Percentiles rank a stretch among this genome's conserved stretches.
Evolutionary conservation across 2,329 filamentous ascomycete genomes (phyloP).

Genomic region (Phyllosticta citrichinensis): DNA sequence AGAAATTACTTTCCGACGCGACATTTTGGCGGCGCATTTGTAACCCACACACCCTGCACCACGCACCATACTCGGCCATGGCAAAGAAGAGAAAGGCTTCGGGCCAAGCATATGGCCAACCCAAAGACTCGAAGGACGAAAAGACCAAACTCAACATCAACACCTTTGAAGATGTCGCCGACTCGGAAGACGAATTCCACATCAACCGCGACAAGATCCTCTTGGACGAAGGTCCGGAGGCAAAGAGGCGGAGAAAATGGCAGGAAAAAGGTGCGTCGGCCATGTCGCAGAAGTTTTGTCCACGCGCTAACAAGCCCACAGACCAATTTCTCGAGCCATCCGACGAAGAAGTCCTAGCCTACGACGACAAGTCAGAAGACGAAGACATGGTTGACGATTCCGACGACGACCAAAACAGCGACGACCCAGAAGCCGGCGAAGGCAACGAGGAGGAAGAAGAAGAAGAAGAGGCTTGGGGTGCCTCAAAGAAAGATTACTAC

Average conservation of each 20-base stretch:
- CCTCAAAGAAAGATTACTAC: conserved; percentile 85
- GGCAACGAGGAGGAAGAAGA: conserved; percentile 49
- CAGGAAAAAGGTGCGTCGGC: conserved; percentile 51
- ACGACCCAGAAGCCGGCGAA: conserved; percentile 33
- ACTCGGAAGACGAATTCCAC: conserved; percentile 92
- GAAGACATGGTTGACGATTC: conserved; percentile 14
- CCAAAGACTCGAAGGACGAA: conserved; percentile 24
- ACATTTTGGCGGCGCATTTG: not conserved
- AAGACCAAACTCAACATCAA: conserved; percentile 46
- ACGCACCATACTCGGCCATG: conserved; percentile 26
- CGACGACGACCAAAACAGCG: conserved; percentile 27
- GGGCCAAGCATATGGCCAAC: conserved; percentile 27
- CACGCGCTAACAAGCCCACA: conserved; percentile 17
- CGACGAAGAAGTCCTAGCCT: conserved; percentile 53
- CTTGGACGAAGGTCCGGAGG: conserved; percentile 68
- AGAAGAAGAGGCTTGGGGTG: conserved; percentile 68
- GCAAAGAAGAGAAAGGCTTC: conserved; percentile 59
- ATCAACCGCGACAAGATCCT: conserved; percentile 76
- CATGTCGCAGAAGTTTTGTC: conserved; percentile 5
- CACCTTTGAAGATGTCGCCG: conserved; percentile 74
- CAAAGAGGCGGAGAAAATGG: conserved; percentile 64
- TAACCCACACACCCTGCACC: not conserved
- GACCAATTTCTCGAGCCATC: conserved; percentile 49
- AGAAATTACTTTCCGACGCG: conserved; percentile 2
- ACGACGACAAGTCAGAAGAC: conserved; percentile 41